These are phyloP conservation scores for Fusarium zealandicum DNA, from an alignment of 2,329 filamentous ascomycete genomes.

Conservation along the genomic window DNA sequence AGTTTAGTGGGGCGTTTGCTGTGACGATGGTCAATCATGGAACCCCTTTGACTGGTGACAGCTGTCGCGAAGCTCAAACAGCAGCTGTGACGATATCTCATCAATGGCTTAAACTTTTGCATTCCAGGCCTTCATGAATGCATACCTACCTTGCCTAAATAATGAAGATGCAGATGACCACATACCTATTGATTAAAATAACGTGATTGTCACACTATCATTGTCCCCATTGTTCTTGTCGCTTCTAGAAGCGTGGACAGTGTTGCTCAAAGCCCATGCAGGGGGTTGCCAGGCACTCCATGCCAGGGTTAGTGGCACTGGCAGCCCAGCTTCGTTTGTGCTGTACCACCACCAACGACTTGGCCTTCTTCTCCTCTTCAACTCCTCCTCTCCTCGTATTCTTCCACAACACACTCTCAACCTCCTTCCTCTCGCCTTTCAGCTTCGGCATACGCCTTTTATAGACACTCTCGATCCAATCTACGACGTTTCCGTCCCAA, in stretches of 20 bases:
- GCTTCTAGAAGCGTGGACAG: conserved; percentile 41
- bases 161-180: background rate
- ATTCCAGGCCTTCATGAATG: background rate
- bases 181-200: background rate
- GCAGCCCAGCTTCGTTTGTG: conserved; percentile 25
- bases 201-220: background rate
- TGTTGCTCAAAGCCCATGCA: conserved; percentile 32
- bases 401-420: conserved; percentile 12
- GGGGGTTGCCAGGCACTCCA: conserved; percentile 31
- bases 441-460: conserved; percentile 11
- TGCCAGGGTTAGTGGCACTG: conserved; percentile 17
- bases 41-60: conserved; percentile 10
- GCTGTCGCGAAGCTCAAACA: conserved; percentile 3
- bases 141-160: background rate
- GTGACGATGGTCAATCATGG: conserved; percentile 22
- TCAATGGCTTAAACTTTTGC: background rate
- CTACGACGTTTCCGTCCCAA: conserved; percentile 19
- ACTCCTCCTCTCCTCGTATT: conserved; percentile 9
- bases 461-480: conserved; percentile 2
- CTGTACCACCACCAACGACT: conserved; percentile 20
- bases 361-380: conserved; percentile 24
- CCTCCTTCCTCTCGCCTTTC: conserved; percentile 10
- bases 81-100: background rate
- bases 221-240: conserved; percentile 34
- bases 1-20: conserved; percentile 34